Percentiles rank a stretch among this genome's conserved stretches.
phyloP scores from a whole-genome alignment of 2,329 filamentous ascomycete species.

The Penicillium occitanis region DNA sequence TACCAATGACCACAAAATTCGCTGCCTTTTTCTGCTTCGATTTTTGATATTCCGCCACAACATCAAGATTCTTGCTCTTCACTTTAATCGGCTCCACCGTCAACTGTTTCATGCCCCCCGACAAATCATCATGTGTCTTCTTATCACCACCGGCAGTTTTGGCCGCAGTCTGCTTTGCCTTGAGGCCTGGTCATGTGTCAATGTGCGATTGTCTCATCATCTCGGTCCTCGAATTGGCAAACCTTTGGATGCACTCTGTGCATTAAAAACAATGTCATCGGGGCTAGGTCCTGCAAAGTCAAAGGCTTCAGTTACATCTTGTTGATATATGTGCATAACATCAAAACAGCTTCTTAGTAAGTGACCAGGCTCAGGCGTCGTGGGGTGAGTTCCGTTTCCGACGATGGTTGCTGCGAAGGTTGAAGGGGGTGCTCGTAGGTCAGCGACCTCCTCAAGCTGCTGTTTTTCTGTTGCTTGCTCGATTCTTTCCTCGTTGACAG shows the following conservation, averaged over 20 bases:
- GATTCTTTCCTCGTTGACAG: constrained; percentile 15
- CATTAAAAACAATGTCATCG: constrained; percentile 82
- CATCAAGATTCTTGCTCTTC: constrained; percentile 78
- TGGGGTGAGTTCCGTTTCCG: constrained; percentile 31
- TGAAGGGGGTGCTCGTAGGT: constrained; percentile 50
- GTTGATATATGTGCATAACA: constrained; percentile 40
- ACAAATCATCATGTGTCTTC: constrained; percentile 46
- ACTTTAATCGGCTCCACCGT: constrained; percentile 52
- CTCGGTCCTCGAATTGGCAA: constrained; percentile 53
- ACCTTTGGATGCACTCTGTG: constrained; percentile 76
- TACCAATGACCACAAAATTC: constrained; percentile 91
- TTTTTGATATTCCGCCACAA: constrained; percentile 76
- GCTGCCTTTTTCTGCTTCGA: constrained; percentile 73
- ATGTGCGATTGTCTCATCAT: constrained; percentile 39
- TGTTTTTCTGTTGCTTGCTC: constrained; percentile 22
- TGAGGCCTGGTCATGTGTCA: constrained; percentile 46
- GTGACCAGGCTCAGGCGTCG: constrained; percentile 36
- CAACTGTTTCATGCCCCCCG: constrained; percentile 50
- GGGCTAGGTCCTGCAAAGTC: constrained; percentile 83
- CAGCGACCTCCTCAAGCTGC: constrained; percentile 21
- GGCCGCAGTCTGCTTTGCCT: constrained; percentile 42
- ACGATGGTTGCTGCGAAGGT: constrained; percentile 51
- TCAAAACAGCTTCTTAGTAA: constrained; percentile 34
- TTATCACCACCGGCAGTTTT: constrained; percentile 46
- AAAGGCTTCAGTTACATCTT: constrained; percentile 46